Base-by-base conservation (phyloP, 2,329 filamentous ascomycete genomes). In the Venturia asperata region DNA sequence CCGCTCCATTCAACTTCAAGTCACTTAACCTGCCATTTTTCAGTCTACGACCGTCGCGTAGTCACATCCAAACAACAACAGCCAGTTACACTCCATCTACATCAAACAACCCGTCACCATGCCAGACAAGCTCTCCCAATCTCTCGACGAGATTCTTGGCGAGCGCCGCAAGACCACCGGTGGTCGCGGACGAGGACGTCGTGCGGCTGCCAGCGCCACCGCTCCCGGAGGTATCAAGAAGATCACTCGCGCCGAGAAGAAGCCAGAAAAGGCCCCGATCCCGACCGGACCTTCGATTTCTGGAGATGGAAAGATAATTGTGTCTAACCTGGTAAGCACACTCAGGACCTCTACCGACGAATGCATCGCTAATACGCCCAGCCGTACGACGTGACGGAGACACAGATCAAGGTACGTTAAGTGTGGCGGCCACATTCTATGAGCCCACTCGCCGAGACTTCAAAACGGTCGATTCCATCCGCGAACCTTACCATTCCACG, bases 381-480 rank as follows among this genome's bases (percentile, higher is more conserved):
- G 91, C 94, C 94, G 77, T 87, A 88, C 82, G 94, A 99, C 87
- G 92, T 99, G 79, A 91, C 87, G 81, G 93, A 97, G 85, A 82
- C 82, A 82, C 91, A 95, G 87, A 95, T 99, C 83, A 97, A 99
- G 94, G 94, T 99, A 99, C 95, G 94, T 99, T 92, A 89, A 62
- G 62, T 62, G 64, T 42, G 58, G 41, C 64, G 64, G 30, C 30
- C 64, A 41, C 19, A 27, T 52, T 41, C 56, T 62, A 19, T 65
- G 41, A 42, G 60, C 52, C 42, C 42, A 21, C 47, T 58, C 37
- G 45, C 63, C 63, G 63, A 43, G 39, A 41, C 47, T 27, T 64
- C 30, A 64, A 64, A 49, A 64, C 63, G 52, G 58, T 58, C 52
- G 63, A 47, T n/a, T 62, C 34, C 43, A 21, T 63, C 42, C 62